These are phyloP conservation scores for Sclerotinia trifoliorum DNA, from an alignment of 2,329 filamentous ascomycete genomes.

Conservation along the genomic window DNA sequence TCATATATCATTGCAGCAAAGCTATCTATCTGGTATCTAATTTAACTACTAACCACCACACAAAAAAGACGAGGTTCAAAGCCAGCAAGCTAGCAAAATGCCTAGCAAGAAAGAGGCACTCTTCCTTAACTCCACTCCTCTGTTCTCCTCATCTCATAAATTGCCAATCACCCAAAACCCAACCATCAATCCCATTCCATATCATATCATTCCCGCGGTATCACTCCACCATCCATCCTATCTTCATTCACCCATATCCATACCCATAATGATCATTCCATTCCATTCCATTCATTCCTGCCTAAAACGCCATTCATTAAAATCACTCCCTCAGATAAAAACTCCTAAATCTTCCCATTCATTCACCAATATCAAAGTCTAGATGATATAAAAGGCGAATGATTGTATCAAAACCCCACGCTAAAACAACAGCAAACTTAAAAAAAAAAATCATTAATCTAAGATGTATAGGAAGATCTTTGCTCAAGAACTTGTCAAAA, in stretches of 20 bases:
- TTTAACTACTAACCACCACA: neutral
- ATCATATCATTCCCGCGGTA: neutral
- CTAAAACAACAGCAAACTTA: constrained; percentile 12
- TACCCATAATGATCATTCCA: neutral
- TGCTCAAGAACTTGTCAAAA: constrained; percentile 1
- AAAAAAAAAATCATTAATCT: constrained; percentile 1
- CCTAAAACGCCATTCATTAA: neutral
- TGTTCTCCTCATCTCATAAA: neutral
- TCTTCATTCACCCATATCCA: constrained; percentile 6
- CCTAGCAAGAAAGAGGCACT: neutral
- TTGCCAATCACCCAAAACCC: neutral
- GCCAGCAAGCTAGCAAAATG: neutral
- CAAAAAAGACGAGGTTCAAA: neutral
- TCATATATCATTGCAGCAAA: constrained; percentile 5
- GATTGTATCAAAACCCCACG: constrained; percentile 11
- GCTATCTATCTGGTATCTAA: neutral
- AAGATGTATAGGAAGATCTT: constrained; percentile 2
- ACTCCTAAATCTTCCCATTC: constrained; percentile 4
- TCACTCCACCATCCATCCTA: neutral
- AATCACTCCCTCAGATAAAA: neutral
- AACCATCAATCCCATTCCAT: neutral
- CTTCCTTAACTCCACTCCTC: neutral
- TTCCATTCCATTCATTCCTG: neutral
- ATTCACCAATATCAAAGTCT: constrained; percentile 13
- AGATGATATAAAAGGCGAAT: constrained; percentile 12